These are phyloP conservation scores for Exophiala aquamarina DNA, from an alignment of 2,329 filamentous ascomycete genomes.

Conservation along the genomic window DNA sequence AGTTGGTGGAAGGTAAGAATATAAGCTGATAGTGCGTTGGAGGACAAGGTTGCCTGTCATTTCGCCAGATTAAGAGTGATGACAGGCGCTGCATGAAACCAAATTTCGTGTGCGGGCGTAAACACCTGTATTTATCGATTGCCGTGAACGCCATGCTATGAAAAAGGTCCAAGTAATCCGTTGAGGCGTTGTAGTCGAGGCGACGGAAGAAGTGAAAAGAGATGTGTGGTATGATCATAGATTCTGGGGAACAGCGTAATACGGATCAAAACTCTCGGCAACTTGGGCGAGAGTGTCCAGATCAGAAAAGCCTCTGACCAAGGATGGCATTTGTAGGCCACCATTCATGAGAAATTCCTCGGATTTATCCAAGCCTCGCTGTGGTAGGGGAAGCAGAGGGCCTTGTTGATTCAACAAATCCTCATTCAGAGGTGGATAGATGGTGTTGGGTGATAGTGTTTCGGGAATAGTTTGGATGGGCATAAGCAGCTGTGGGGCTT, in stretches of 20 bases:
- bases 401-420: constrained; percentile 9
- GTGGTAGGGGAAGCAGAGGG: neutral
- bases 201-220: too few relatives aligned
- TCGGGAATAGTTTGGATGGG: constrained; percentile 23
- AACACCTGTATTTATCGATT: too few relatives aligned
- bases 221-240: too few relatives aligned
- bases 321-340: constrained; percentile 17
- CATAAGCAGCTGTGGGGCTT: constrained; percentile 19
- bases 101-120: too few relatives aligned
- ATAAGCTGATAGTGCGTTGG: too few relatives aligned
- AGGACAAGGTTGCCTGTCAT: too few relatives aligned
- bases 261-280: constrained; percentile 28
- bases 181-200: too few relatives aligned
- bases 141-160: too few relatives aligned
- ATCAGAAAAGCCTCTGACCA: constrained; percentile 28
- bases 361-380: constrained; percentile 9
- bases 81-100: too few relatives aligned
- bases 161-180: too few relatives aligned
- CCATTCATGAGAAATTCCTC: constrained; percentile 1
- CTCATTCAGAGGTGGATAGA: constrained; percentile 29
- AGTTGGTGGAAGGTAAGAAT: too few relatives aligned
- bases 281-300: constrained; percentile 29
- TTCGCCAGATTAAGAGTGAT: too few relatives aligned
- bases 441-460: constrained; percentile 21
- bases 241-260: constrained; percentile 4